These are phyloP conservation scores for Pisolithus tinctorius DNA, from an alignment of 768 basidiomycete species.

Conservation along the genomic window DNA sequence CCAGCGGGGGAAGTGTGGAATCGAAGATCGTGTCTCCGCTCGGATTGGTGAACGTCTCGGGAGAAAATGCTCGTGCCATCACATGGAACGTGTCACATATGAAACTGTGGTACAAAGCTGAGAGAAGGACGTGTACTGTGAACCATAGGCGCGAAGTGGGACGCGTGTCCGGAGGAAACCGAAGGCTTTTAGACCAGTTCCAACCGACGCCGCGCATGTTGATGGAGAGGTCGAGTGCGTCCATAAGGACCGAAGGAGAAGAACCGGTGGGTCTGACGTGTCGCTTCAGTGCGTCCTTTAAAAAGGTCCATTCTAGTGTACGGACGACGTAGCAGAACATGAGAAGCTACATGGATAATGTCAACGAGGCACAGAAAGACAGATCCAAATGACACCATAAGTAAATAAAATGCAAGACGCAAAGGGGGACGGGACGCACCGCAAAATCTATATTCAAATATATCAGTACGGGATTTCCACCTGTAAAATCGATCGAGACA, in stretches of 20 bases:
- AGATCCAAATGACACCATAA: no score
- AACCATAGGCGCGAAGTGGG: constrained; percentile 29
- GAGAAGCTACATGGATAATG: constrained; percentile 5
- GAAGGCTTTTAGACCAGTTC: constrained; percentile 40
- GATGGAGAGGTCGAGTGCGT: constrained; percentile 43
- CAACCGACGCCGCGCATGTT: constrained; percentile 54
- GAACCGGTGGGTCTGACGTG: constrained; percentile 3
- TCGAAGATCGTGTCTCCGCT: constrained; percentile 26
- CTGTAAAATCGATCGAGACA: constrained; percentile 5
- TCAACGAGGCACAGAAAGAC: no score
- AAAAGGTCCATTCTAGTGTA: constrained; percentile 13
- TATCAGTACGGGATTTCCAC: not conserved
- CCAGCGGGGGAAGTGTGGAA: constrained; percentile 15
- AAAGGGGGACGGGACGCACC: constrained; percentile 2
- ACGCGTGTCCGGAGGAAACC: constrained; percentile 31
- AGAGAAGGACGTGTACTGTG: constrained; percentile 26
- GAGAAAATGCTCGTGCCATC: constrained; percentile 31
- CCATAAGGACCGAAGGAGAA: constrained; percentile 9
- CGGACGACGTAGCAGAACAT: constrained; percentile 8
- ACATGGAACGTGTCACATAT: constrained; percentile 41
- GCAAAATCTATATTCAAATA: constrained; percentile 7
- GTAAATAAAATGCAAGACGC: no score
- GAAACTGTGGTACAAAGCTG: constrained; percentile 29
- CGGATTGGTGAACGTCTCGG: constrained; percentile 7
- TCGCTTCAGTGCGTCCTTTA: constrained; percentile 9